phyloP scores from a whole-genome alignment of 2,329 filamentous ascomycete species.

The Colletotrichum tanaceti region DNA sequence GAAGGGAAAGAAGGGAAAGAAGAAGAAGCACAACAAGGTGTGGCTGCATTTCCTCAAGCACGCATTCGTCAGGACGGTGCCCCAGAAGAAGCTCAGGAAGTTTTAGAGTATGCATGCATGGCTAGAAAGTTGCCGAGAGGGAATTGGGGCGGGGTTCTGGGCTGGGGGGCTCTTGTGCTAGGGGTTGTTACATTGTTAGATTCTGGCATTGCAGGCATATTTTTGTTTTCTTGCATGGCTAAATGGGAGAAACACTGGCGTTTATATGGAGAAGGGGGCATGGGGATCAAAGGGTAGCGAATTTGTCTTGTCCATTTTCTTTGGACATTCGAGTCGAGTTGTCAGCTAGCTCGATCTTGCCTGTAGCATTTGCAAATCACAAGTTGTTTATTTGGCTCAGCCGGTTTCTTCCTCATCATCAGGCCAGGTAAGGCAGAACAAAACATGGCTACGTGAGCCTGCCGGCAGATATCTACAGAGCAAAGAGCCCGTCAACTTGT shows the following conservation, averaged over 20 bases:
- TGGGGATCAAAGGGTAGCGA: constrained; percentile 22
- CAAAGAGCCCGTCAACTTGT: no score
- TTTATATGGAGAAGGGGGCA: constrained; percentile 22
- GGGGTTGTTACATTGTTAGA: constrained; percentile 1
- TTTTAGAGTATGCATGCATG: constrained; percentile 41
- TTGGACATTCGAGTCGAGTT: constrained; percentile 1
- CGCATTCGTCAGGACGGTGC: constrained; percentile 82
- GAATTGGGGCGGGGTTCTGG: no score
- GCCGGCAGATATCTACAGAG: no score
- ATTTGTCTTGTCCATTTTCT: not conserved
- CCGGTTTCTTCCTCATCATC: no score
- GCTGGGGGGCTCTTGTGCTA: not conserved
- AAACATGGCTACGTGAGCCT: no score
- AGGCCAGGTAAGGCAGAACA: no score
- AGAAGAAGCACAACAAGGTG: constrained; percentile 70
- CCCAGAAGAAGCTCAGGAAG: constrained; percentile 71
- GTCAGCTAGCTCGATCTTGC: not conserved
- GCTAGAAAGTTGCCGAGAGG: not conserved
- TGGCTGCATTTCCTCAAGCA: constrained; percentile 83
- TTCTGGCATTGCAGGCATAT: constrained; percentile 2
- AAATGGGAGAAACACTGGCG: constrained; percentile 20
- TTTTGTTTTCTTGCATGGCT: constrained; percentile 7
- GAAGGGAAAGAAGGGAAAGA: constrained; percentile 58
- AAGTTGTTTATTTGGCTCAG: not conserved
- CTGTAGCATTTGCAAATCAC: constrained; percentile 1